Evolutionary conservation across 805 yeast species (phyloP).

Genomic region (Yamadazyma scolyti): DNA sequence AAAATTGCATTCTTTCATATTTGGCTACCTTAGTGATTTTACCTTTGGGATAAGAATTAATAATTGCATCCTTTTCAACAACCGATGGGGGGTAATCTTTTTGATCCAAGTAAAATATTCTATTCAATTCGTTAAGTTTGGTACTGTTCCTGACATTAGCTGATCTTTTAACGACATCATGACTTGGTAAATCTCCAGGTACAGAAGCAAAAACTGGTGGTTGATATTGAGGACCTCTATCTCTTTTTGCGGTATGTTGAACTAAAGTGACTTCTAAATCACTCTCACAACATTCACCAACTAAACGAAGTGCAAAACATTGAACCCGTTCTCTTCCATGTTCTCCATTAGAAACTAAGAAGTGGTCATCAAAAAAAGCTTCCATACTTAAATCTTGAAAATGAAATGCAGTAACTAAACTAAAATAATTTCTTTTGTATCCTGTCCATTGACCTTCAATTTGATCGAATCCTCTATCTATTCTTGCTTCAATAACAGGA

Average conservation of each 20-base stretch:
- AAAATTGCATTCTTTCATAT: conserved; percentile 67
- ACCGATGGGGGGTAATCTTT: not conserved
- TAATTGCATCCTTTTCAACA: conserved; percentile 15
- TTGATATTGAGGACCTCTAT: conserved; percentile 61
- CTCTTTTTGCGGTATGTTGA: conserved; percentile 75
- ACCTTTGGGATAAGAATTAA: conserved; percentile 45
- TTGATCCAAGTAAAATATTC: conserved; percentile 41
- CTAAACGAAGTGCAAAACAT: conserved; percentile 52
- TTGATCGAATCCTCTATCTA: conserved; percentile 61
- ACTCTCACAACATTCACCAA: conserved; percentile 52
- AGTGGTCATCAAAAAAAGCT: conserved; percentile 27
- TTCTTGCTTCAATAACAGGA: conserved; percentile 49
- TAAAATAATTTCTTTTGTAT: conserved; percentile 66
- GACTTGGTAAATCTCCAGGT: conserved; percentile 58
- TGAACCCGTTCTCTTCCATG: conserved; percentile 23
- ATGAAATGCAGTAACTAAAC: conserved; percentile 54
- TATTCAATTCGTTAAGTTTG: conserved; percentile 52
- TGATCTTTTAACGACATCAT: conserved; percentile 50
- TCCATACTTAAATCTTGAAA: conserved; percentile 21
- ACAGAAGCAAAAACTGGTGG: conserved; percentile 56
- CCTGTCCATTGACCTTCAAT: conserved; percentile 60
- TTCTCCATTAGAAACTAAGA: conserved; percentile 24
- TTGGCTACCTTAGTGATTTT: conserved; percentile 56
- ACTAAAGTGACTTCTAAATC: conserved; percentile 44
- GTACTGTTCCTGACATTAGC: conserved; percentile 57